phyloP scores from a whole-genome alignment of 1,284 basidiomycete species.

The Cryptococcus sp. region DNA sequence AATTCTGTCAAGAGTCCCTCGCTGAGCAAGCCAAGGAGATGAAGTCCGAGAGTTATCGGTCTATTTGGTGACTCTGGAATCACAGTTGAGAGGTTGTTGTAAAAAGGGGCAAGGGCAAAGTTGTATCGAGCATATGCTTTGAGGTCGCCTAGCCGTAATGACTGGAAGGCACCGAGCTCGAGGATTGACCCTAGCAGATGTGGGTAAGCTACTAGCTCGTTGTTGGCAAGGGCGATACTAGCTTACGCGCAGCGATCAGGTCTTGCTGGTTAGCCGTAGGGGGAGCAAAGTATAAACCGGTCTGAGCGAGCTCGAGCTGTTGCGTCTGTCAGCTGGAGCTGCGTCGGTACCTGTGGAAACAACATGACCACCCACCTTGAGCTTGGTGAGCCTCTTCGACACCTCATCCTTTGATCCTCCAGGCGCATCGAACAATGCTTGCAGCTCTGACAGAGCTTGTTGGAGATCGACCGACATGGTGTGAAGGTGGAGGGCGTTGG shows the following conservation, averaged over 20 bases:
- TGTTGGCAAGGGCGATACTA: conserved; percentile 1
- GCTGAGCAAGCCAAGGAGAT: conserved; percentile 89
- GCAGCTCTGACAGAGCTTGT: conserved; percentile 43
- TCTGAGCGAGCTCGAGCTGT: conserved; percentile 50
- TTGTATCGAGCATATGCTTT: conserved; percentile 94
- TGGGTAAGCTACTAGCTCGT: background rate
- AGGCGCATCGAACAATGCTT: conserved; percentile 34
- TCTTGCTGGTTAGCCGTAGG: conserved; percentile 43
- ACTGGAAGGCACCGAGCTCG: conserved; percentile 92
- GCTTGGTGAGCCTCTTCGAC: conserved; percentile 36
- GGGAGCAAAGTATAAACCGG: conserved; percentile 52
- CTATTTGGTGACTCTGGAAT: conserved; percentile 83
- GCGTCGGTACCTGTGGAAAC: background rate
- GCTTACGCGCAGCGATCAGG: conserved; percentile 50
- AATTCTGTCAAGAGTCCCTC: conserved; percentile 97
- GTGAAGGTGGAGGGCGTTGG: conserved; percentile 19
- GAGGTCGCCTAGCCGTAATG: conserved; percentile 82
- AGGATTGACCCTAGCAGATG: conserved; percentile 76
- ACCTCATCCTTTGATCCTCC: conserved; percentile 32
- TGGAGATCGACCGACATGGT: conserved; percentile 45
- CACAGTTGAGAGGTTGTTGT: conserved; percentile 74
- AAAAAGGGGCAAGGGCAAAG: conserved; percentile 87
- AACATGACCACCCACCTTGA: conserved; percentile 37
- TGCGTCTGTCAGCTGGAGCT: background rate
- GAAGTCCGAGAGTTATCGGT: conserved; percentile 85